A percentile compares a stretch with the other conserved stretches of the same genome.
phyloP scores from a whole-genome alignment of 176 grass and related monocot species.

The Oryza longistaminata region DNA sequence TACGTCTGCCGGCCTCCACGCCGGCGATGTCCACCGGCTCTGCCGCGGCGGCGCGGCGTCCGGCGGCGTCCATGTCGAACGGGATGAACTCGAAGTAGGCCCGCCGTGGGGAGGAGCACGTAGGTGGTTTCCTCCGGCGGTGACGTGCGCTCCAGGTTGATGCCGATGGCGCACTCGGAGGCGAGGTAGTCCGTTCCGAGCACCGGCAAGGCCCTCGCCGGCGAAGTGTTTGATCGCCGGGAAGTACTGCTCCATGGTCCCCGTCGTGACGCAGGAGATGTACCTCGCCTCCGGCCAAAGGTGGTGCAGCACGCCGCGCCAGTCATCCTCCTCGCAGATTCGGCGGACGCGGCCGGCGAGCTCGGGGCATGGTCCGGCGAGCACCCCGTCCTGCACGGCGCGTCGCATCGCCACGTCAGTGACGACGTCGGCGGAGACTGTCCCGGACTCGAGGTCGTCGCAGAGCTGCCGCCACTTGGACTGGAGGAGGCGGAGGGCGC shows the following conservation, averaged over 20 bases:
- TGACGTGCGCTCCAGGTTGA: slow-evolving; percentile 30
- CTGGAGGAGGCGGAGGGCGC: slow-evolving; percentile 29
- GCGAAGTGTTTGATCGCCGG: slow-evolving; percentile 34
- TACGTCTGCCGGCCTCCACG: slow-evolving; percentile 34
- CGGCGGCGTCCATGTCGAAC: background rate
- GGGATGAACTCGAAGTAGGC: slow-evolving; percentile 56
- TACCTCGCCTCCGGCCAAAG: slow-evolving; percentile 43
- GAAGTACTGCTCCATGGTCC: slow-evolving; percentile 44
- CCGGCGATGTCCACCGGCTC: slow-evolving; percentile 36
- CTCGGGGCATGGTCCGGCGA: slow-evolving; percentile 23
- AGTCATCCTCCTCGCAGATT: slow-evolving; percentile 12
- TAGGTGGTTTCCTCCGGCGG: slow-evolving; percentile 31
- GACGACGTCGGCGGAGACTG: slow-evolving; percentile 3
- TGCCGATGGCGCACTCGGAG: slow-evolving; percentile 36
- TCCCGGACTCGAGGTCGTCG: slow-evolving; percentile 37
- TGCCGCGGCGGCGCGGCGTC: background rate
- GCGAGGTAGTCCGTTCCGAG: slow-evolving; percentile 36
- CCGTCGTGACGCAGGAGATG: slow-evolving; percentile 39
- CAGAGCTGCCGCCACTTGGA: slow-evolving; percentile 38
- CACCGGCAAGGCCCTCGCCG: slow-evolving; percentile 18
- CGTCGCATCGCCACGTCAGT: slow-evolving; percentile 21
- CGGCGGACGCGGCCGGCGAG: slow-evolving; percentile 16
- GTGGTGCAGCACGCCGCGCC: slow-evolving; percentile 20
- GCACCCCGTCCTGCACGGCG: slow-evolving; percentile 20
- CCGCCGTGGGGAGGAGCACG: slow-evolving; percentile 26